These are phyloP conservation scores for Trametes sanguinea DNA, from an alignment of 768 basidiomycete genomes.

Conservation along the genomic window DNA sequence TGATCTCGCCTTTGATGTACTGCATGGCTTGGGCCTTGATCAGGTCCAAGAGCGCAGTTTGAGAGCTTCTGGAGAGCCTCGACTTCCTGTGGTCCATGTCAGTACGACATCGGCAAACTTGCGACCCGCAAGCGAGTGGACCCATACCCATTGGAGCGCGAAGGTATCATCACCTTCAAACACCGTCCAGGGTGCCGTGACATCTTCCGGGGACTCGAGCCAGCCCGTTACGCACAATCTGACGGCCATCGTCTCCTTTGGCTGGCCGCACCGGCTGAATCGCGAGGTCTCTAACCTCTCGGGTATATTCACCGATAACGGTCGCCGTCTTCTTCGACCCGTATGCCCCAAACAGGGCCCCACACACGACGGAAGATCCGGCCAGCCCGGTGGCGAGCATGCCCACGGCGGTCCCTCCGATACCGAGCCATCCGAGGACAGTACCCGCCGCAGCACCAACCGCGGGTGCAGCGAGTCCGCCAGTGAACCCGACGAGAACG, in stretches of 20 bases:
- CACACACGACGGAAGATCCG: slow-evolving; percentile 56
- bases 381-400: slow-evolving; percentile 55
- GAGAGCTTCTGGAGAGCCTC: slow-evolving; percentile 53
- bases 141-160: slow-evolving; percentile 57
- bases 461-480: slow-evolving; percentile 58
- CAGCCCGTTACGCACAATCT: slow-evolving; percentile 59
- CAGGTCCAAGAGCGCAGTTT: slow-evolving; percentile 44
- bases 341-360: slow-evolving; percentile 59
- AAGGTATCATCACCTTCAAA: slow-evolving; percentile 53
- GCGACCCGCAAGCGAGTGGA: too few relatives aligned
- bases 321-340: slow-evolving; percentile 50
- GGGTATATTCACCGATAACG: slow-evolving; percentile 52
- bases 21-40: slow-evolving; percentile 52
- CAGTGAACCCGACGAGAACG: slow-evolving; percentile 57
- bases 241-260: slow-evolving; percentile 49
- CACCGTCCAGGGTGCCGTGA: slow-evolving; percentile 54
- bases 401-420: slow-evolving; percentile 55
- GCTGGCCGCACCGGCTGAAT: slow-evolving; percentile 47
- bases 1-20: slow-evolving; percentile 49
- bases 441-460: slow-evolving; percentile 56
- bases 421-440: slow-evolving; percentile 50
- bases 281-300: slow-evolving; percentile 54
- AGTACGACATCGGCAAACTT: not conserved
- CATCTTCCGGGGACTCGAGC: slow-evolving; percentile 46
- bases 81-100: slow-evolving; percentile 46